Conservation (phyloP, 192 early-diverging fungal genomes). For the Coemansia sp. region DNA sequence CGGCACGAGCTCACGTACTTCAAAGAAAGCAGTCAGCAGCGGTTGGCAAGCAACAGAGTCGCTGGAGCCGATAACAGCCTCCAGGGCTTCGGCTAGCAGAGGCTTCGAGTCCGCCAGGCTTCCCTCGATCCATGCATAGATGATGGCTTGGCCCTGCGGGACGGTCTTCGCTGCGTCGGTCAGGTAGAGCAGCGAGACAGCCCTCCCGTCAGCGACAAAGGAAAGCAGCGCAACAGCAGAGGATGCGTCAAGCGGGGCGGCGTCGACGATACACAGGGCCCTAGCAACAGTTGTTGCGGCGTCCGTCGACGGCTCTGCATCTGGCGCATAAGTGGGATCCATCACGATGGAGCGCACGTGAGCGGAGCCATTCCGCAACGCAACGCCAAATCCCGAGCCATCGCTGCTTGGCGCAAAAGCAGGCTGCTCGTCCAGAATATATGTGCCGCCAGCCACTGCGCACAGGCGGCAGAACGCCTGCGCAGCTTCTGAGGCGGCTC, state of each 20-base stretch:
- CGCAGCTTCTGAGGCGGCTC: conserved; percentile 83
- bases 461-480: conserved; percentile 90
- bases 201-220: conserved; percentile 8
- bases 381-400: conserved; percentile 45
- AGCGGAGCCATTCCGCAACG: conserved; percentile 47
- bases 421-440: conserved; percentile 71
- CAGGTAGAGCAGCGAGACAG: conserved; percentile 39
- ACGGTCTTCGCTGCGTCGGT: conserved; percentile 34
- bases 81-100: conserved; percentile 15
- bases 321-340: conserved; percentile 59
- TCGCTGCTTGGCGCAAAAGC: conserved; percentile 19
- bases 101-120: conserved; percentile 5
- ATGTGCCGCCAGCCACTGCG: conserved; percentile 90
- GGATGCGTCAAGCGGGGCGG: conserved; percentile 40
- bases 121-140: conserved; percentile 31
- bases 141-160: conserved; percentile 23
- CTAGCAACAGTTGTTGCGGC: conserved; percentile 29
- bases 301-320: background rate
- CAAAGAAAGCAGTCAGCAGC: conserved; percentile 24
- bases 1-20: conserved; percentile 14
- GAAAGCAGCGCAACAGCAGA: conserved; percentile 24
- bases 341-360: conserved; percentile 55
- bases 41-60: background rate
- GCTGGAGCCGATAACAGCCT: background rate
- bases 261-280: conserved; percentile 55